Evolutionary conservation across 2,329 filamentous ascomycete genomes (phyloP).

Genomic region (Juglanconis oblonga): DNA sequence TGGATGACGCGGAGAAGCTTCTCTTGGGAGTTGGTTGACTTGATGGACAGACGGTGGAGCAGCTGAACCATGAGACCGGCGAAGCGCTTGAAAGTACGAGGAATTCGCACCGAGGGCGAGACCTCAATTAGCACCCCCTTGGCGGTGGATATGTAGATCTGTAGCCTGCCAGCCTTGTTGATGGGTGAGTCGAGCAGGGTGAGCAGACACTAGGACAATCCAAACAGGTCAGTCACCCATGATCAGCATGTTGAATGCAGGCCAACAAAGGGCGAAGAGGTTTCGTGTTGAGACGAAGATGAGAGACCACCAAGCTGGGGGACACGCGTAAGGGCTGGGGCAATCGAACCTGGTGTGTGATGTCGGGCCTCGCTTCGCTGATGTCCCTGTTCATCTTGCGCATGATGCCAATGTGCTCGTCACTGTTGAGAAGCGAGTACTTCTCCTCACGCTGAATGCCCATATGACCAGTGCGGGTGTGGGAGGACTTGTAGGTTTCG

Average conservation of each 20-base stretch:
- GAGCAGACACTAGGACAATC: constrained; percentile 72
- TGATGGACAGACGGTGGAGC: constrained; percentile 90
- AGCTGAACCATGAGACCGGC: constrained; percentile 98
- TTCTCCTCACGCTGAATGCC: constrained; percentile 79
- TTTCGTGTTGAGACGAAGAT: constrained; percentile 7
- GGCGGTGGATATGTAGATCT: constrained; percentile 98
- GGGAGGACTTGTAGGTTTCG: constrained; percentile 92
- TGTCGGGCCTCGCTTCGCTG: constrained; percentile 94
- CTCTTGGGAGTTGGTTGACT: constrained; percentile 94
- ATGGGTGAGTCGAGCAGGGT: constrained; percentile 96
- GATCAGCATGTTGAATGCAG: constrained; percentile 44
- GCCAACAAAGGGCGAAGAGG: constrained; percentile 20
- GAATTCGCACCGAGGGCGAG: constrained; percentile 95
- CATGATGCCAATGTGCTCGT: constrained; percentile 99
- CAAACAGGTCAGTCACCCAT: constrained; percentile 26
- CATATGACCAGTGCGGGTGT: constrained; percentile 63
- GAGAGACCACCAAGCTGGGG: constrained; percentile 12
- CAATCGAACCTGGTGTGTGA: constrained; percentile 82
- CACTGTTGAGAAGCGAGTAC: constrained; percentile 95
- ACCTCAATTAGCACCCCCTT: constrained; percentile 98
- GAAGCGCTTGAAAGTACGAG: constrained; percentile 97
- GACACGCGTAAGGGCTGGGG: constrained; percentile 12
- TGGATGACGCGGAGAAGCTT: constrained; percentile 97
- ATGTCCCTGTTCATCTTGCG: constrained; percentile 99
- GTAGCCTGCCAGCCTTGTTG: constrained; percentile 96